A percentile compares a stretch with the other conserved stretches of the same genome.
Conservation (phyloP, 306 rosid species). For the Rosa chinensis region DNA sequence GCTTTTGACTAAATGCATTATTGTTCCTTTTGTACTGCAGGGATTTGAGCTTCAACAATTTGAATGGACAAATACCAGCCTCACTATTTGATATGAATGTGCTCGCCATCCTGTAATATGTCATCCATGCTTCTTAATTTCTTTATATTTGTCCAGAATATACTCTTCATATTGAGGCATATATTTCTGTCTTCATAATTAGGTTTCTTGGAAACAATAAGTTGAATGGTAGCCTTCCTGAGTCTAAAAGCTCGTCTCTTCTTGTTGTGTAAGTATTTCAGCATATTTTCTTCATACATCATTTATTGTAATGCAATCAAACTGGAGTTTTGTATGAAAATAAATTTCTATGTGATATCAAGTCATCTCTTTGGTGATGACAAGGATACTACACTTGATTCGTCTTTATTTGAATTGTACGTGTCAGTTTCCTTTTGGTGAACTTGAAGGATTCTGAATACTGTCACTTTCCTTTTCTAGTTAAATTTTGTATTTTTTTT, state of each 20-base stretch:
- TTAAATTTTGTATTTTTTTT: background rate
- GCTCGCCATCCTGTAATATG: conserved; percentile 58
- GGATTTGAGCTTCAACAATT: conserved; percentile 89
- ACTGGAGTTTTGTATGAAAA: background rate
- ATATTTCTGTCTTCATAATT: conserved; percentile 15
- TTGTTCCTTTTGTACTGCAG: conserved; percentile 37
- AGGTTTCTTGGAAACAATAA: conserved; percentile 83
- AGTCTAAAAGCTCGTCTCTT: conserved; percentile 49
- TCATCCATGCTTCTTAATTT: background rate
- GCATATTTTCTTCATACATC: conserved; percentile 1
- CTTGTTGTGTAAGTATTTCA: conserved; percentile 51
- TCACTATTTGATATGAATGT: conserved; percentile 63
- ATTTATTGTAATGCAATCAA: background rate
- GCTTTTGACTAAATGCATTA: conserved; percentile 4
- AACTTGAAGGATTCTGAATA: conserved; percentile 8
- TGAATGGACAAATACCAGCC: conserved; percentile 55
- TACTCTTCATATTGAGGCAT: conserved; percentile 17
- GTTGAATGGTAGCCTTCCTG: conserved; percentile 60
- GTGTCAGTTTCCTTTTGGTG: background rate
- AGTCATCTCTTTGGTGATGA: background rate
- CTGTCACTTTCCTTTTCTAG: background rate
- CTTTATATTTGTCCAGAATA: conserved; percentile 7
- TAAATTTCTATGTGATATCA: background rate
- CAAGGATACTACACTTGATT: no score
- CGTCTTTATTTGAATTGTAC: background rate